Conservation (phyloP, 2,329 filamentous ascomycete genomes). For the Parastagonospora nodorum region DNA sequence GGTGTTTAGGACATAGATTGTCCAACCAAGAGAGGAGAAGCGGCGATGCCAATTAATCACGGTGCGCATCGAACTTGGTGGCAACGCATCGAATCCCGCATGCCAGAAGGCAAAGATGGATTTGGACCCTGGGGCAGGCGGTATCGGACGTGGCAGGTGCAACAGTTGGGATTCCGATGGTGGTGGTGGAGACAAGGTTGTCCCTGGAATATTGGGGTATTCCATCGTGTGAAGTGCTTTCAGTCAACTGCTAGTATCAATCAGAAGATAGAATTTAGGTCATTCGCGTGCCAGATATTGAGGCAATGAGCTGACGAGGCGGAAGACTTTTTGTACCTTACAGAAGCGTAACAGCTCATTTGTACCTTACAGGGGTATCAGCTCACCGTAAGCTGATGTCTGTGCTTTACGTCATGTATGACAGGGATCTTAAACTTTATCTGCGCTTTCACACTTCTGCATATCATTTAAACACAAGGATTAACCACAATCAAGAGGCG, state of each 20-base stretch:
- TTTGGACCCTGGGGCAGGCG: slow-evolving; percentile 47
- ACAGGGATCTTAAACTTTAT: too few species aligned
- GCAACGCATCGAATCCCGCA: slow-evolving; percentile 55
- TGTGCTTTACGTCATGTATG: too few species aligned
- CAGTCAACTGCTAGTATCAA: neutral
- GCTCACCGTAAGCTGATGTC: too few species aligned
- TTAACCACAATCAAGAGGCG: too few species aligned
- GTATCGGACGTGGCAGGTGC: slow-evolving; percentile 3
- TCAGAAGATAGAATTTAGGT: neutral
- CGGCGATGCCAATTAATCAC: slow-evolving; percentile 60
- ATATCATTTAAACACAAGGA: too few species aligned
- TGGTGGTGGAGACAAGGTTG: slow-evolving; percentile 1
- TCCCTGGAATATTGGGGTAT: slow-evolving; percentile 20
- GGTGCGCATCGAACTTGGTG: slow-evolving; percentile 59
- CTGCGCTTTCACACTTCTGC: too few species aligned
- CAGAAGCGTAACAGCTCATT: too few species aligned
- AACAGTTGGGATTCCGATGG: neutral
- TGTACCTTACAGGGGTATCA: too few species aligned
- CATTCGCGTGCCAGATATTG: too few species aligned
- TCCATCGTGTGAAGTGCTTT: slow-evolving; percentile 6
- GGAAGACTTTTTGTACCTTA: too few species aligned
- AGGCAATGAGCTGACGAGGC: too few species aligned
- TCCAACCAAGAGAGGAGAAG: slow-evolving; percentile 59
- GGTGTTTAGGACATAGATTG: slow-evolving; percentile 57
- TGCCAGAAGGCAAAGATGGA: slow-evolving; percentile 67